Conservation (phyloP, 208 protist genomes). For the Wallacemonas sp. region DNA sequence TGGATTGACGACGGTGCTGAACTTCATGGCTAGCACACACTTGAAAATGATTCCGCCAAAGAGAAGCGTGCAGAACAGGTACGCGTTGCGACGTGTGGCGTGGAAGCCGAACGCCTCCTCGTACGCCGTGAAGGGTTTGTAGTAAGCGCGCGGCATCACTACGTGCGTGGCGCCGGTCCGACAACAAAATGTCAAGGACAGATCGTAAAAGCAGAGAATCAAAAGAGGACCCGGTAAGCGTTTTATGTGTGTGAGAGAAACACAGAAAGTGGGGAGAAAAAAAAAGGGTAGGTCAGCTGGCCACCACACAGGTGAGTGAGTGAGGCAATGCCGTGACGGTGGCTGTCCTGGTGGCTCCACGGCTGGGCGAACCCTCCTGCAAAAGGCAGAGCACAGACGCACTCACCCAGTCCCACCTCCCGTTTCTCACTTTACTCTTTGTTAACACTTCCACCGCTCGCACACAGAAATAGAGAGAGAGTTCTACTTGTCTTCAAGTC, state of each 20-base stretch:
- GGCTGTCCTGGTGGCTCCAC: too few species aligned
- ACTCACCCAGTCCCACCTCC: too few species aligned
- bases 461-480: neutral
- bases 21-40: conserved; percentile 39
- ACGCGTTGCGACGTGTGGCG: conserved; percentile 61
- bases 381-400: too few species aligned
- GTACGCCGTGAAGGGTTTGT: conserved; percentile 80
- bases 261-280: neutral
- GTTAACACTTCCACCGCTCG: too few species aligned
- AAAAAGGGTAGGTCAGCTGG: neutral
- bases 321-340: too few species aligned
- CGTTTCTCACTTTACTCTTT: too few species aligned
- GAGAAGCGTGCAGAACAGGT: conserved; percentile 59
- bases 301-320: too few species aligned
- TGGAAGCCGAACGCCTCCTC: conserved; percentile 82
- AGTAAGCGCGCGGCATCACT: conserved; percentile 77
- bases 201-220: neutral
- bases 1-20: conserved; percentile 33
- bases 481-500: too few species aligned
- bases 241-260: neutral
- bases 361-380: too few species aligned
- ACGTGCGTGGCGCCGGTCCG: neutral
- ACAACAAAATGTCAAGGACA: conserved; percentile 6
- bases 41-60: conserved; percentile 73
- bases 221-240: neutral